phyloP scores from a whole-genome alignment of 306 rosid species.

The Casuarina glauca region DNA sequence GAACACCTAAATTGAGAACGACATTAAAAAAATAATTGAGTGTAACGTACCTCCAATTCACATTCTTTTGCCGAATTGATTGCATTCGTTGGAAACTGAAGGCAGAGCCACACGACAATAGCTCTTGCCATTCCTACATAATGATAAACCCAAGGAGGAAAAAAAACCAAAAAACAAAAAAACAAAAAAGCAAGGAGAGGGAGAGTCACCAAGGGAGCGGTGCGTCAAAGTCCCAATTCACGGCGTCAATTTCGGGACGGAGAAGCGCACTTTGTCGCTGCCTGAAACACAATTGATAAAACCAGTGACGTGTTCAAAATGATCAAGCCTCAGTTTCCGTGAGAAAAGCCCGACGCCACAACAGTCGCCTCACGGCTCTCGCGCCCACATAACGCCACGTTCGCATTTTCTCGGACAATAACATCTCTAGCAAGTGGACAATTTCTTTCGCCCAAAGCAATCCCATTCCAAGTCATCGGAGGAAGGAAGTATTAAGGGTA shows the following conservation, averaged over 20 bases:
- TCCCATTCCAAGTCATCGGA: background rate
- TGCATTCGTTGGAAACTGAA: no score
- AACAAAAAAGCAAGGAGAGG: no score
- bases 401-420: slow-evolving; percentile 8
- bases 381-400: slow-evolving; percentile 34
- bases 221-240: background rate
- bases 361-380: slow-evolving; percentile 44
- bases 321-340: background rate
- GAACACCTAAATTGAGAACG: no score
- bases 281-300: background rate
- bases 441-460: background rate
- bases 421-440: slow-evolving; percentile 1
- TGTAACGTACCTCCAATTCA: no score
- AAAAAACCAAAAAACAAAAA: no score
- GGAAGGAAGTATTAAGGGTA: background rate
- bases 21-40: no score
- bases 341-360: slow-evolving; percentile 1
- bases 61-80: no score
- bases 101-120: no score
- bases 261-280: background rate
- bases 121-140: no score
- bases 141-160: no score
- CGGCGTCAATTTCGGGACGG: background rate
- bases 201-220: no score
- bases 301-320: slow-evolving; percentile 18